Conservation (phyloP, 345 rosid species). For the Boechera retrofracta region DNA sequence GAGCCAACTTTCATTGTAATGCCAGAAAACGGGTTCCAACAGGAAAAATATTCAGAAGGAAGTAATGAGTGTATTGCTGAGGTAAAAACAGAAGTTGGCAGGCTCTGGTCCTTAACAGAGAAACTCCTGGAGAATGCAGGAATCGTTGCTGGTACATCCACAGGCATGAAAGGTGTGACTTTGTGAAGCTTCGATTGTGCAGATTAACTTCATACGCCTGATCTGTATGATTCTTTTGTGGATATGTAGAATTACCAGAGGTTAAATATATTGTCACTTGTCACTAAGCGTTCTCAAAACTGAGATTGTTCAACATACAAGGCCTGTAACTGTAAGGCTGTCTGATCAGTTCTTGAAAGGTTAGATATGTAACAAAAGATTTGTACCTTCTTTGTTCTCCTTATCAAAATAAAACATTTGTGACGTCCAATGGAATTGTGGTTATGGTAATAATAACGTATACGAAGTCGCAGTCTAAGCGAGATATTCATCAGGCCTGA, state of each 20-base stretch:
- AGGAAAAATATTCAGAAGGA: slow-evolving; percentile 29
- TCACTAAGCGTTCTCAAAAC: background rate
- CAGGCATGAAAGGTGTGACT: slow-evolving; percentile 29
- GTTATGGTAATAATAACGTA: background rate
- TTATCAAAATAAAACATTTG: slow-evolving; percentile 1
- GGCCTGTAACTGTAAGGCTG: background rate
- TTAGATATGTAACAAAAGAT: slow-evolving; percentile 5
- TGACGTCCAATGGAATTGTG: slow-evolving; percentile 1
- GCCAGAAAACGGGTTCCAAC: slow-evolving; percentile 19
- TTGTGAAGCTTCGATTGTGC: slow-evolving; percentile 31
- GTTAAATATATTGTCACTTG: slow-evolving; percentile 11
- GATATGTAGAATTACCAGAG: slow-evolving; percentile 25
- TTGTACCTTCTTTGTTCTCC: slow-evolving; percentile 9
- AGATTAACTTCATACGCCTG: slow-evolving; percentile 27
- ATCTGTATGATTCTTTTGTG: slow-evolving; percentile 37
- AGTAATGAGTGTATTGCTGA: slow-evolving; percentile 53
- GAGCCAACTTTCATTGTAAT: slow-evolving; percentile 39
- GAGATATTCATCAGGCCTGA: background rate
- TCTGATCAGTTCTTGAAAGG: slow-evolving; percentile 19
- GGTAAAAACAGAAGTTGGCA: slow-evolving; percentile 57
- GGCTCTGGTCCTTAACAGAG: slow-evolving; percentile 69
- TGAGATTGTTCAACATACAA: slow-evolving; percentile 15
- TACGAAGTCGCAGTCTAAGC: background rate
- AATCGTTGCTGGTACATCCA: slow-evolving; percentile 43
- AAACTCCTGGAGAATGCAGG: slow-evolving; percentile 74